Evolutionary conservation across 257 asterid genomes (phyloP), one percentile per base, ranked within the genome.

Genomic region (Anisodus acutangulus): DNA sequence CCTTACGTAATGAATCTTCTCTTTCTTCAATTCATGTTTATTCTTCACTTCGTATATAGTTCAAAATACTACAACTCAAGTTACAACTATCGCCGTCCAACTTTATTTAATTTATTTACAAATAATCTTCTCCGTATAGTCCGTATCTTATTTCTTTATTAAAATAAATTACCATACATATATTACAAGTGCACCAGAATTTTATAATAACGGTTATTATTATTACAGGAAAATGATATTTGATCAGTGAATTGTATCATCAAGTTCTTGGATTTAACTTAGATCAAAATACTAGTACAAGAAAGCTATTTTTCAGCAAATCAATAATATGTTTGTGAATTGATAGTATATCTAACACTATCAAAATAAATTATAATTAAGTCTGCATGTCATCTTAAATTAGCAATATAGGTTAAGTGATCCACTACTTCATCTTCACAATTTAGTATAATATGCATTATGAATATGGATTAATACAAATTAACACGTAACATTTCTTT

Each of bases 1-100:
- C 19, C 26, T 62, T 81, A 87, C 82, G 89, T 83, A 45, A 87
- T 81, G 87, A 87, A 87, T 87, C 81, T 79, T 57, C 45, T 37
- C 12, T 60, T 37, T 43, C 57, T 71, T 71, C 17, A 71, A 43
- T 83, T 57, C 79, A 66, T 6, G 10, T 67, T 79, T 39, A 22
- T 68, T 67, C 81, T 13, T 67, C 81, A 71, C 79, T 81, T 60
- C 62, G 9, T 39, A 31, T 31, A 43, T 45, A 71, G 17, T 71
- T 43, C 35, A 71, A 43, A 47, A 31, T 78, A 58, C 26, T 74
- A 53, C 85, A 69, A 79, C 81, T 84, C 82, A 12, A 6, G 37
- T 67, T 82, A 47, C 79, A 15, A 17, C 45, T 22, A 15, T 69
- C 54, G 26, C 84, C 82, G 78, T 79, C 81, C 84, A 26, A 9